phyloP scores from a whole-genome alignment of 768 basidiomycete species.

The Boletus rufocinnamomeus region DNA sequence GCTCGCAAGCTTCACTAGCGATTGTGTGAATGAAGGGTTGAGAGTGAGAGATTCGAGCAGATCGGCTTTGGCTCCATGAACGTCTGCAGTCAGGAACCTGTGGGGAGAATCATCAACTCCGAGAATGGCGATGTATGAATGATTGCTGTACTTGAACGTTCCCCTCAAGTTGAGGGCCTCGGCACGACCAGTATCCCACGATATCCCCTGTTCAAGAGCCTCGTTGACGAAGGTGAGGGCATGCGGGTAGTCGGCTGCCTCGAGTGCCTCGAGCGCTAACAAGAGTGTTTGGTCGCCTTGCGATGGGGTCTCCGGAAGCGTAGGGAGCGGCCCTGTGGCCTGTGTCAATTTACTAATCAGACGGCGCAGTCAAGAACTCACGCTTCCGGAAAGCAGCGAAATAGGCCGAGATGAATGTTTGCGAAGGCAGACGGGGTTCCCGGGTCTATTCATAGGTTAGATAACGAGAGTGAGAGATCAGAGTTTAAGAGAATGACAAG shows the following conservation, averaged over 20 bases:
- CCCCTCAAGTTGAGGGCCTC: slow-evolving; percentile 92
- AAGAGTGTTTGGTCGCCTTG: slow-evolving; percentile 83
- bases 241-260: slow-evolving; percentile 82
- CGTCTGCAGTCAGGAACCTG: slow-evolving; percentile 88
- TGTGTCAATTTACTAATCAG: slow-evolving; percentile 2
- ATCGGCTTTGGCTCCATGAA: slow-evolving; percentile 80
- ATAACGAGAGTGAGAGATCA: not conserved
- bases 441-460: slow-evolving; percentile 44
- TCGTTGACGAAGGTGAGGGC: slow-evolving; percentile 80
- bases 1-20: slow-evolving; percentile 93
- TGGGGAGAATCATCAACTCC: not conserved
- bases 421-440: slow-evolving; percentile 81
- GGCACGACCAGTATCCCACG: slow-evolving; percentile 71
- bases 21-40: slow-evolving; percentile 74
- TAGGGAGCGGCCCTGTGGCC: slow-evolving; percentile 59
- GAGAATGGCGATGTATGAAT: not conserved
- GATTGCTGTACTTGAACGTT: slow-evolving; percentile 80
- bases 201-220: slow-evolving; percentile 83
- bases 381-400: slow-evolving; percentile 95
- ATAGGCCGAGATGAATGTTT: slow-evolving; percentile 92
- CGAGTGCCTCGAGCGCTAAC: slow-evolving; percentile 80
- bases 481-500: not conserved
- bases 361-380: slow-evolving; percentile 38
- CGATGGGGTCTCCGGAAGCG: slow-evolving; percentile 70
- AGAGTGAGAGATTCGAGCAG: slow-evolving; percentile 74